Base-by-base conservation (phyloP, 176 grass and related monocot genomes). In the Miscanthus lutarioriparius region DNA sequence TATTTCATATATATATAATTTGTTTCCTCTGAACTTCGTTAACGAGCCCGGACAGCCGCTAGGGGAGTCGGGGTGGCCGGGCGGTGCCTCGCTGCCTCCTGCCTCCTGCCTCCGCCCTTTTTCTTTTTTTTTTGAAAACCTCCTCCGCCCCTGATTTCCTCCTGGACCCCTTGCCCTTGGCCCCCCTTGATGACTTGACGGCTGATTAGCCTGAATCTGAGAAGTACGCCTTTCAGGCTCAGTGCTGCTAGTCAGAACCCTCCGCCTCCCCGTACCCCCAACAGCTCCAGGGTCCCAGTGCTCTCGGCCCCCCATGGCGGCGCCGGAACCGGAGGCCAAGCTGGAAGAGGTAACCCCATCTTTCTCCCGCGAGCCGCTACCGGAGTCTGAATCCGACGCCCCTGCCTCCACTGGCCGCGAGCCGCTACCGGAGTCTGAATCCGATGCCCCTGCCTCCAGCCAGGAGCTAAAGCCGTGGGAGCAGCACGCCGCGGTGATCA, bases 401-500 rank as follows among this genome's bases (percentile, higher is more conserved):
- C 78, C 74, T 17, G 81, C 40, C 35, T 44, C 59, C 64, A 56
- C 76, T 53, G 83, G 5, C 40, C 13, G 10, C 41, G 72, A 82
- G 80, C 83, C 76, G 26, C 80, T 11, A 20, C 48, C 70, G 66
- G 82, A 77, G 10, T 13, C 78, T 33, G 64, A 76, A 58, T 35
- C 30, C 63, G 74, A 26, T 1, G 61, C 48, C 49, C 77, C 74
- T 10, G 81, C 40, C 27, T 37, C 65, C 48, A 82, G 12, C 16
- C 81, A 84, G 49, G 64, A 7, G 58, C 86, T 95, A 49, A 61
- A 85, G 78, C 96, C 93, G 5, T 95, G 96, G 96, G 93, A 95
- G 83, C 91, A 98, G 83, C 96, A 98, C 68, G 79, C 96, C 11
- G 77, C 83, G 67, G 96, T 95, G 38, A 98, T 98, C 67, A 95